These are phyloP conservation scores for Phytophthora meadii DNA, from an alignment of 352 stramenopile genomes.

Conservation along the genomic window DNA sequence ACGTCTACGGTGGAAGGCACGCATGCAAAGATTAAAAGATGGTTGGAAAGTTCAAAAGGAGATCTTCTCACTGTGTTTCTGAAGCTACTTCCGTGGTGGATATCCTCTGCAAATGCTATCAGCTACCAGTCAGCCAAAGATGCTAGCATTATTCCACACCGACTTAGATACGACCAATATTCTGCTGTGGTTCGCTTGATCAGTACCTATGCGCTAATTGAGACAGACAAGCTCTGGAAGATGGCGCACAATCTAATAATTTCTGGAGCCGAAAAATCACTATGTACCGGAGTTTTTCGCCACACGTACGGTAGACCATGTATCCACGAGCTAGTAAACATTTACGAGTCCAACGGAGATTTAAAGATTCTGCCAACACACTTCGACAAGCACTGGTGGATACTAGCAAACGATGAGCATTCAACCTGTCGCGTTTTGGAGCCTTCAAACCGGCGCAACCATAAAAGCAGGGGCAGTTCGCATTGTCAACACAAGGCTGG, in stretches of 20 bases:
- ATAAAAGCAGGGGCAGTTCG: background rate
- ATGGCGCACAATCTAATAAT: background rate
- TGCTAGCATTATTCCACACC: background rate
- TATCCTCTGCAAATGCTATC: background rate
- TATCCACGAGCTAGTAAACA: constrained; percentile 2
- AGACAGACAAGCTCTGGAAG: constrained; percentile 4
- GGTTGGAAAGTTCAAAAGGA: background rate
- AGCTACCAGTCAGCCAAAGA: background rate
- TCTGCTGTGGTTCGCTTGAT: constrained; percentile 2
- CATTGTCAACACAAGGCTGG: background rate
- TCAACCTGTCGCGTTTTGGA: background rate
- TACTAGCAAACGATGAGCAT: background rate
- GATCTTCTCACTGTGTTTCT: background rate
- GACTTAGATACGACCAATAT: background rate
- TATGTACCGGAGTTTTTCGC: background rate
- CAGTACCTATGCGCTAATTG: background rate
- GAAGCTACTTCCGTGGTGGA: background rate
- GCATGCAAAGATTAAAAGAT: background rate
- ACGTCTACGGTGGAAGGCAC: background rate
- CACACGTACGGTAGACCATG: background rate
- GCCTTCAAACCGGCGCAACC: background rate
- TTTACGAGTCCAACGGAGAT: constrained; percentile 3
- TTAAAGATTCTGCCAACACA: background rate
- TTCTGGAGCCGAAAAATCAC: background rate
- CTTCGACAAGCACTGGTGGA: constrained; percentile 14